Conservation (phyloP, 1,139 yeast genomes). For the Tardiomyces blankii region DNA sequence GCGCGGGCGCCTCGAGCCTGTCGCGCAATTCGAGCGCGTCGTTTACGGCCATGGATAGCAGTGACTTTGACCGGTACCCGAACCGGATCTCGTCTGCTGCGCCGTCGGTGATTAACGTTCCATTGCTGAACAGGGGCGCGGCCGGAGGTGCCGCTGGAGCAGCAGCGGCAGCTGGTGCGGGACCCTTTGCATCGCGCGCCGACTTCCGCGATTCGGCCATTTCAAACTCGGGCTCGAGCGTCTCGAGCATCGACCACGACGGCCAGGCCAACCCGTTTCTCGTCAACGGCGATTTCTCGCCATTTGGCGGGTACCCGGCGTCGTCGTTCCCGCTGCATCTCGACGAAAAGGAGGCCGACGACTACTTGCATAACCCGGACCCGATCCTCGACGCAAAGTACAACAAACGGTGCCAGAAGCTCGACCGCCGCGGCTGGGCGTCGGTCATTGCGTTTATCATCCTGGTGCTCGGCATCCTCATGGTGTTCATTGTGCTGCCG, state of each 20-base stretch:
- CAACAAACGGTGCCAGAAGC: slow-evolving; percentile 51
- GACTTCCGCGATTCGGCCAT: slow-evolving; percentile 14
- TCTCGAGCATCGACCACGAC: slow-evolving; percentile 4
- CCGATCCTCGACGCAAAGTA: slow-evolving; percentile 77
- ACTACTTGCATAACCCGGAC: slow-evolving; percentile 85
- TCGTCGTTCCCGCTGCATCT: slow-evolving; percentile 73
- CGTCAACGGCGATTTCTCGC: slow-evolving; percentile 41
- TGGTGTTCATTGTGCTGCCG: slow-evolving; percentile 60
- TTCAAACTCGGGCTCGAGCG: slow-evolving; percentile 13
- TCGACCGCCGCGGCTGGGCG: slow-evolving; percentile 29
- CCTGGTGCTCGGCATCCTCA: slow-evolving; percentile 49
- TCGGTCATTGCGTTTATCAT: slow-evolving; percentile 40
- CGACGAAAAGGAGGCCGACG: slow-evolving; percentile 88
- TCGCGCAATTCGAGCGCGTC: slow-evolving; percentile 2
- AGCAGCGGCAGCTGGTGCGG: neutral
- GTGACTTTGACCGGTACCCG: slow-evolving; percentile 30
- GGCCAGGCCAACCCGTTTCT: slow-evolving; percentile 20
- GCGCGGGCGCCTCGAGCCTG: neutral
- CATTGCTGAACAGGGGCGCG: neutral
- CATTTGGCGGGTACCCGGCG: slow-evolving; percentile 94
- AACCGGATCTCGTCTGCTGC: slow-evolving; percentile 23
- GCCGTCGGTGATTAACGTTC: slow-evolving; percentile 13
- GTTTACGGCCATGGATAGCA: slow-evolving; percentile 14
- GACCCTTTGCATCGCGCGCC: slow-evolving; percentile 1
- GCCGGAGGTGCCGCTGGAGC: neutral